These are phyloP conservation scores for Mycena floridula DNA, from an alignment of 768 basidiomycete species.

Conservation along the genomic window DNA sequence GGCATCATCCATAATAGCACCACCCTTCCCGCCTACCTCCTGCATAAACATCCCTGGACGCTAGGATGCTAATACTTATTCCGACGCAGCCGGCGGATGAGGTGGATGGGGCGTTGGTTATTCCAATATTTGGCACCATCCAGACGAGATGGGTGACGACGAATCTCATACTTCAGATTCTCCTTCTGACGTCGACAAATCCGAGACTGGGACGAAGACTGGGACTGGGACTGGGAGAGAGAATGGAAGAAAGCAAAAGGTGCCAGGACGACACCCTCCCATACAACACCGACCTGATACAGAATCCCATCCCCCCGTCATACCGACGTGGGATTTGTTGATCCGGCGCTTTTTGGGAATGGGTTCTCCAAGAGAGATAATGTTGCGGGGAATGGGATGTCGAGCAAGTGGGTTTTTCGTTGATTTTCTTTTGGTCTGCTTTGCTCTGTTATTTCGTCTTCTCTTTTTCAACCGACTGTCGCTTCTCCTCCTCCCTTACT, in stretches of 20 bases:
- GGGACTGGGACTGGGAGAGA: constrained; percentile 34
- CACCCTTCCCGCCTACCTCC: constrained; percentile 65
- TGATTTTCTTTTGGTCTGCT: not conserved
- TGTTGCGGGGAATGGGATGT: constrained; percentile 45
- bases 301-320: constrained; percentile 56
- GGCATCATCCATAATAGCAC: constrained; percentile 70
- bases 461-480: too few relatives aligned
- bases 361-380: constrained; percentile 45
- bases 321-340: too few relatives aligned
- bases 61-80: too few relatives aligned
- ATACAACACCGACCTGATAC: constrained; percentile 56
- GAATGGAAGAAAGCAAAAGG: too few relatives aligned
- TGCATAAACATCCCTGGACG: constrained; percentile 54
- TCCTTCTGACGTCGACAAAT: constrained; percentile 40
- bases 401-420: constrained; percentile 41
- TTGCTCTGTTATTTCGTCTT: too few relatives aligned
- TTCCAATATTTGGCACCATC: constrained; percentile 73
- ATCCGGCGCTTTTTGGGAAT: too few relatives aligned
- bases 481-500: too few relatives aligned
- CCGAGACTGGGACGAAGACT: constrained; percentile 49
- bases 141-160: constrained; percentile 66
- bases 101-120: constrained; percentile 51
- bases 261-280: constrained; percentile 10
- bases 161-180: too few relatives aligned
- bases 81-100: not conserved